phyloP scores from a whole-genome alignment of 2,329 filamentous ascomycete genomes.

The Aschersonia sp. region DNA sequence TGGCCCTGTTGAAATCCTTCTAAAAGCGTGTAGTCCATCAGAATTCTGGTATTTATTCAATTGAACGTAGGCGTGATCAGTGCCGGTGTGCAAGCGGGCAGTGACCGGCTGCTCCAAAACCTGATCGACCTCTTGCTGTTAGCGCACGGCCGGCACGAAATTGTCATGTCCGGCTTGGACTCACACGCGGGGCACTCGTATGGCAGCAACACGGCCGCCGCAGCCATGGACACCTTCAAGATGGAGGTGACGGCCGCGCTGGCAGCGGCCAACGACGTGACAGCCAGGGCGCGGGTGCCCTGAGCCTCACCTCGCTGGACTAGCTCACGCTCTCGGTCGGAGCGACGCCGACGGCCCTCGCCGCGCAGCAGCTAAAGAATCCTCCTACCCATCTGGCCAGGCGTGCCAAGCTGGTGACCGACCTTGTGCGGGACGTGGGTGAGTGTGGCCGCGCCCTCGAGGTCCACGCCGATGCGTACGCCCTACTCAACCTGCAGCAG shows the following conservation, averaged over 20 bases:
- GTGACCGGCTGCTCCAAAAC: constrained; percentile 35
- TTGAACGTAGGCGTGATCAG: constrained; percentile 61
- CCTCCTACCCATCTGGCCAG: constrained; percentile 3
- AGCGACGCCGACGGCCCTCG: constrained; percentile 54
- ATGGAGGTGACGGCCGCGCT: constrained; percentile 16
- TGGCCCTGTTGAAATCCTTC: constrained; percentile 30
- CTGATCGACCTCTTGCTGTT: constrained; percentile 19
- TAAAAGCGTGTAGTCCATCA: constrained; percentile 24
- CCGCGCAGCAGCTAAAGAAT: constrained; percentile 11
- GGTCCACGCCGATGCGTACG: constrained; percentile 64
- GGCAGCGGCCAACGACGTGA: constrained; percentile 10
- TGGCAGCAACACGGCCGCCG: constrained; percentile 17
- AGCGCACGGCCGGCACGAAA: constrained; percentile 13
- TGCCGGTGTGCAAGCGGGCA: constrained; percentile 45
- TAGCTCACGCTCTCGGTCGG: constrained; percentile 45
- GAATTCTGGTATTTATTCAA: constrained; percentile 51
- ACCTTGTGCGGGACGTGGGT: constrained; percentile 8
- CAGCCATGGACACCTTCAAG: constrained; percentile 15
- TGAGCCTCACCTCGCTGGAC: constrained; percentile 8
- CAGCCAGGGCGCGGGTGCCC: constrained; percentile 5
- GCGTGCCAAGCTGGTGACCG: constrained; percentile 6
- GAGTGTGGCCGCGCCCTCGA: constrained; percentile 36
- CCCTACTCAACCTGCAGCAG: constrained; percentile 65
- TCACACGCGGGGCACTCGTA: constrained; percentile 64
- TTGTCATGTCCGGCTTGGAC: constrained; percentile 50